Base-by-base conservation (phyloP, 2,329 filamentous ascomycete genomes). In the Tricladium varicosporioides region DNA sequence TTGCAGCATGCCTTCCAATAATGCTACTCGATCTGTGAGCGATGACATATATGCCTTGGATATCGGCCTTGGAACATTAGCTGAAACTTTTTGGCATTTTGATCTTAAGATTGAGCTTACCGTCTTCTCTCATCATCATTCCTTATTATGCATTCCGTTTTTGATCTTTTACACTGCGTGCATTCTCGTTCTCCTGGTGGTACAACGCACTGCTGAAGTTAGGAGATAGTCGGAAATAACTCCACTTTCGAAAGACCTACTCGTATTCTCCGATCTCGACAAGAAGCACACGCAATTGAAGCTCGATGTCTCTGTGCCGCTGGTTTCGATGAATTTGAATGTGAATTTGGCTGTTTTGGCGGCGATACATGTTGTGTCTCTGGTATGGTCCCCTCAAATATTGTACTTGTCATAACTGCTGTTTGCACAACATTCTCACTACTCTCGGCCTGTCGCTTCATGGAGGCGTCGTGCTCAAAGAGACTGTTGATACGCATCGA, bases 21-120 rank as follows among this genome's bases (percentile, higher is more conserved):
- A 61, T 7, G 74, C 71, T 45, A 83, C 80, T 4, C 80, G 75
- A 19, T 80, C 78, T n/a, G 79, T 80, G 10, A 83, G 71, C 1
- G 79, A 82, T 43, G 77, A 78, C 75, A 82, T 81, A 67, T 83
- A 83, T 53, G 80, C 80, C 66, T 81, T 79, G 16, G 80, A 83
- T 33, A 83, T 81, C 7, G 80, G 80, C 40, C 80, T 82, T 46
- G 31, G 51, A 33, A 53, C 40, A 46, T 33, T 5, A 10, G 10
- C 15, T 14, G 18, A 13, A 15, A 46, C 5, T 15, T 46, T 16
- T 3, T 14, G 7, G 7, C 3, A n/a, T n/a, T 16, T 7, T n/a
- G 2, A 15, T 16, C 5, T 40, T 10, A 4, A 10, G 36, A 13
- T 40, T 40, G 36, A 14, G 69, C 74, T 43, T 65, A 81, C 80